These are phyloP conservation scores for Abortiporus biennis DNA, from an alignment of 1,284 basidiomycete species.

Conservation along the genomic window DNA sequence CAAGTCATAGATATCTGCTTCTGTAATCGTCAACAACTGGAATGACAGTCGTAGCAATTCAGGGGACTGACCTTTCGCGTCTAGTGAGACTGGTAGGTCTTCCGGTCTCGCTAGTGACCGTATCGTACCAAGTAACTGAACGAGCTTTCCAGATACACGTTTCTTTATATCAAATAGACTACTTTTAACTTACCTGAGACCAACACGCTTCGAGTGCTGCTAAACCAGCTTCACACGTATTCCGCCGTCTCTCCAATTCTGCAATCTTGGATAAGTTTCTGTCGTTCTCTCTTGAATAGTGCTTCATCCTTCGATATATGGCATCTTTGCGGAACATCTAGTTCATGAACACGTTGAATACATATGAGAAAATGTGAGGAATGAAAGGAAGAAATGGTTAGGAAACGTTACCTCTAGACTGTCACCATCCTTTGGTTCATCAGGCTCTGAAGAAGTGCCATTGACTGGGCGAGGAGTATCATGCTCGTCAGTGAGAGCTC, in stretches of 20 bases:
- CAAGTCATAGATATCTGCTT: slow-evolving; percentile 42
- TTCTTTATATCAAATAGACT: too few relatives aligned
- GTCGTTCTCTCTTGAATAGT: slow-evolving; percentile 81
- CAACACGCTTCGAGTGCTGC: slow-evolving; percentile 86
- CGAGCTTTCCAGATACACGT: too few relatives aligned
- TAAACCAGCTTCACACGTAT: slow-evolving; percentile 71
- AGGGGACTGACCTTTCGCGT: slow-evolving; percentile 35
- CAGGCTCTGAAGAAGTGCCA: slow-evolving; percentile 40
- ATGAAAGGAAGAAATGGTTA: background rate
- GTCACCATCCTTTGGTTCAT: slow-evolving; percentile 53
- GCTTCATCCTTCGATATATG: slow-evolving; percentile 86
- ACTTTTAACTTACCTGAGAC: slow-evolving; percentile 84
- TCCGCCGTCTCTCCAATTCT: slow-evolving; percentile 70
- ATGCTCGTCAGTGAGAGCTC: slow-evolving; percentile 48
- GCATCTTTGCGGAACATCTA: slow-evolving; percentile 74
- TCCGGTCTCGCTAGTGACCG: slow-evolving; percentile 54
- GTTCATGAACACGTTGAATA: too few relatives aligned
- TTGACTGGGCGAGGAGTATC: slow-evolving; percentile 55
- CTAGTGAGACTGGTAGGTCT: slow-evolving; percentile 38
- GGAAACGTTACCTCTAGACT: slow-evolving; percentile 57
- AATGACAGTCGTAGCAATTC: slow-evolving; percentile 9
- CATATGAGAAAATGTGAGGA: background rate
- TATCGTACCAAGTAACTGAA: slow-evolving; percentile 64
- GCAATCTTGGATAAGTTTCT: slow-evolving; percentile 62
- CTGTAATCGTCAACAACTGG: background rate